Conservation (phyloP, 1,284 basidiomycete genomes). For the Pseudozyma sp. region DNA sequence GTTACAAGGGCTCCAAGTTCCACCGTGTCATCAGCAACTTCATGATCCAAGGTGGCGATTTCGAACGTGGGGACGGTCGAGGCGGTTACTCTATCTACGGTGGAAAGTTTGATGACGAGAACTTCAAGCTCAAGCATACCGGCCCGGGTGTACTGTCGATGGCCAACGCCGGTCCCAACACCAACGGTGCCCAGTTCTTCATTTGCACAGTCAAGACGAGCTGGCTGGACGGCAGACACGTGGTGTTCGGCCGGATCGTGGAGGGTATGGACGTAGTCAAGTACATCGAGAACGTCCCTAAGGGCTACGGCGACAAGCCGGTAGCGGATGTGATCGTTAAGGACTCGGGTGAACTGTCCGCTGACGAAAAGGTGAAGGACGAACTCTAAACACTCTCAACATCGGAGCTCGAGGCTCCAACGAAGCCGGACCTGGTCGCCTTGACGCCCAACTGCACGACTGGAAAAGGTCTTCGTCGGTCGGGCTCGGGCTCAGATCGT, state of each 20-base stretch:
- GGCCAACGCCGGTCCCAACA: slow-evolving; percentile 70
- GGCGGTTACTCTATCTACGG: slow-evolving; percentile 67
- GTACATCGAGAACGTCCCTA: slow-evolving; percentile 62
- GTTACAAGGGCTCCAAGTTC: slow-evolving; percentile 79
- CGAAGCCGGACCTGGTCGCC: too few relatives aligned
- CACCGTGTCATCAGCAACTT: slow-evolving; percentile 76
- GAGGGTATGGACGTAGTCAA: slow-evolving; percentile 65
- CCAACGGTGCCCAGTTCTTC: slow-evolving; percentile 68
- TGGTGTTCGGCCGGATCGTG: slow-evolving; percentile 65
- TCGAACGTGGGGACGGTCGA: slow-evolving; percentile 64
- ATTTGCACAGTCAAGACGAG: slow-evolving; percentile 65
- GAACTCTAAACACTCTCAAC: slow-evolving; percentile 50
- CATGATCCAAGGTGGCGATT: slow-evolving; percentile 71
- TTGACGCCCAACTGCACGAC: too few relatives aligned
- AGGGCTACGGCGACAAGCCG: slow-evolving; percentile 59
- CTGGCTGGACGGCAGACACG: slow-evolving; percentile 63
- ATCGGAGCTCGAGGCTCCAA: too few relatives aligned
- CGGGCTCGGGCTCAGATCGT: neutral
- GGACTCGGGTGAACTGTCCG: slow-evolving; percentile 59
- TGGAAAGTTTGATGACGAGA: slow-evolving; percentile 57
- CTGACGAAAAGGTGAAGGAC: slow-evolving; percentile 55
- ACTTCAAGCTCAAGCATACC: slow-evolving; percentile 64
- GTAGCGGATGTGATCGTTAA: slow-evolving; percentile 52
- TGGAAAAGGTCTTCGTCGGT: too few relatives aligned
- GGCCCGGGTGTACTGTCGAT: slow-evolving; percentile 58